These are phyloP conservation scores for Paspalum vaginatum DNA, from an alignment of 176 grass and related monocot species.

Conservation along the genomic window DNA sequence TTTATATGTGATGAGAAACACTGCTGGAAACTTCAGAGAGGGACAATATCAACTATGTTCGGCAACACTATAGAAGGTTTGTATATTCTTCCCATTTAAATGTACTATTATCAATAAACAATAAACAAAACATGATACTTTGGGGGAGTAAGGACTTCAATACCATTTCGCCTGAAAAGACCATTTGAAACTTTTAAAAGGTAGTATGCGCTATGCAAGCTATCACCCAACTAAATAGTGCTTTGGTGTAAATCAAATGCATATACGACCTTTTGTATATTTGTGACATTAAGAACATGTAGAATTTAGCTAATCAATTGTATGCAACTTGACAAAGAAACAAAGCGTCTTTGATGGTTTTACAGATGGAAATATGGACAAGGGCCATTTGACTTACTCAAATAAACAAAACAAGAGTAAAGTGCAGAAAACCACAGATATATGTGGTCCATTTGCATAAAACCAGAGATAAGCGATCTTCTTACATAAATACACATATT, in stretches of 20 bases:
- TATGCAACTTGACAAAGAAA: constrained; percentile 17
- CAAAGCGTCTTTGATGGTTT: neutral
- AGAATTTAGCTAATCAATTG: constrained; percentile 8
- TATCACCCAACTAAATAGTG: neutral
- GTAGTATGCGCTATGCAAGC: neutral
- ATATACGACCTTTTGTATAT: neutral
- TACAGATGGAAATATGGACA: neutral
- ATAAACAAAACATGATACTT: neutral
- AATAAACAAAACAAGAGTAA: neutral
- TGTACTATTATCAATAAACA: neutral
- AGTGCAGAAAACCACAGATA: neutral
- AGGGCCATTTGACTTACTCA: neutral
- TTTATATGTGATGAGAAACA: neutral
- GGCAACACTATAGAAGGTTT: neutral
- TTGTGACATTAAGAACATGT: neutral
- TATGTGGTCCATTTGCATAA: neutral
- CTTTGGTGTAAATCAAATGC: neutral
- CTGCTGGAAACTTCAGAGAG: constrained; percentile 19
- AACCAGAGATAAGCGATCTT: neutral
- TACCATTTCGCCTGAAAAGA: neutral
- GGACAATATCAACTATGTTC: neutral
- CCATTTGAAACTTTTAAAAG: constrained; percentile 14
- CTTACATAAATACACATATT: neutral
- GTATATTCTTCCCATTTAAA: neutral
- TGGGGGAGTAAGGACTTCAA: neutral